These are phyloP conservation scores for Fusarium virguliforme DNA, from an alignment of 2,329 filamentous ascomycete genomes.

Conservation along the genomic window DNA sequence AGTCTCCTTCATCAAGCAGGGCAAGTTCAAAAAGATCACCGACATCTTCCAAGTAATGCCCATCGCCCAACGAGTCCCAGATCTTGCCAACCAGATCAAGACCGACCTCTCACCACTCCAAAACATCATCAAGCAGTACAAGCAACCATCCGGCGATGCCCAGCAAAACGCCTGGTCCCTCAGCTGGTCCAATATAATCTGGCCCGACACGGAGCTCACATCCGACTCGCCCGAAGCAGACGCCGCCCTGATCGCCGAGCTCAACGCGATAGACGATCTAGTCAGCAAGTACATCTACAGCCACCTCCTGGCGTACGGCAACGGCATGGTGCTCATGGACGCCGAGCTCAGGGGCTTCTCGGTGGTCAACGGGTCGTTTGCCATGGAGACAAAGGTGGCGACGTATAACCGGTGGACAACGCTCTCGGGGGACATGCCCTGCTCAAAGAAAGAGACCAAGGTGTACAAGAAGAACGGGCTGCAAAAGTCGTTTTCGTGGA, in stretches of 20 bases:
- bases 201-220: neutral
- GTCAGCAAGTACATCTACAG: neutral
- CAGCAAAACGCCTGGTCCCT: neutral
- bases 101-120: neutral
- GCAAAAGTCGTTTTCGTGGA: neutral
- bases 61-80: neutral
- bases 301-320: neutral
- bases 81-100: neutral
- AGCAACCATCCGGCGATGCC: neutral
- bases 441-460: conserved; percentile 1
- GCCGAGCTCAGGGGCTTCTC: conserved; percentile 5
- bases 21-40: conserved; percentile 3
- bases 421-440: neutral
- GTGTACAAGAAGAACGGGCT: neutral
- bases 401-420: conserved; percentile 6
- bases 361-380: neutral
- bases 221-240: neutral
- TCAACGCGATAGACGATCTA: neutral
- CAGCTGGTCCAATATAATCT: conserved; percentile 1
- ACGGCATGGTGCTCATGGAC: neutral
- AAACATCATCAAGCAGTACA: neutral
- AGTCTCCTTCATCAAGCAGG: neutral
- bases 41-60: conserved; percentile 14
- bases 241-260: neutral
- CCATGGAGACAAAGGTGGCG: neutral